Percentiles rank a stretch among this genome's conserved stretches.
Conservation (phyloP, 306 rosid genomes). For the Trifolium pratense region DNA sequence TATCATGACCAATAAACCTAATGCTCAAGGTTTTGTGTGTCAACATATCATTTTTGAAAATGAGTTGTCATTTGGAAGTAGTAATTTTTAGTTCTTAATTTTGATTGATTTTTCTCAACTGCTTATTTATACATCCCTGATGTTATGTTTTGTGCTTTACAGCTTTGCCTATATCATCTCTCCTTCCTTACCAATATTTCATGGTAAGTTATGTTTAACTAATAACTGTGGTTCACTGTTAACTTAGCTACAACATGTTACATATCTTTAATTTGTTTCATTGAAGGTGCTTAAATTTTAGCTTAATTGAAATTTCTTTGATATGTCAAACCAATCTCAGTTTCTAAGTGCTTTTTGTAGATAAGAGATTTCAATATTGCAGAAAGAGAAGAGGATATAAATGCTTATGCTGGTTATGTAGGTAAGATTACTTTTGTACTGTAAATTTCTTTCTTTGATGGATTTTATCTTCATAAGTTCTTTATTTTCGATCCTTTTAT, state of each 20-base stretch:
- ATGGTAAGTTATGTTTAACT: slow-evolving; percentile 44
- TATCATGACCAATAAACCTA: too few relatives aligned
- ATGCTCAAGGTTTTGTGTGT: too few relatives aligned
- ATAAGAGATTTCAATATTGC: slow-evolving; percentile 79
- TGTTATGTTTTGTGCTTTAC: slow-evolving; percentile 20
- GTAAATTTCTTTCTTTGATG: neutral
- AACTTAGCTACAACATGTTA: neutral
- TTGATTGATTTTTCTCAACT: neutral
- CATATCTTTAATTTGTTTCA: neutral
- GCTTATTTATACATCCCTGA: neutral
- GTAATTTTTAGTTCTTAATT: neutral
- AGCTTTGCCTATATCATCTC: slow-evolving; percentile 50
- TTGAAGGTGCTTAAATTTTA: neutral
- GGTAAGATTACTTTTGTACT: slow-evolving; percentile 48
- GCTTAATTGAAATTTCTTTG: too few relatives aligned
- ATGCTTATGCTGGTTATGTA: slow-evolving; percentile 77
- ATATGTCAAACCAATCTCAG: too few relatives aligned
- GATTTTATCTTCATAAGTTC: neutral
- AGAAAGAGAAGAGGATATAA: slow-evolving; percentile 73
- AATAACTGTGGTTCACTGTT: neutral
- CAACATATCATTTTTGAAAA: too few relatives aligned
- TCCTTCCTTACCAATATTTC: slow-evolving; percentile 48
- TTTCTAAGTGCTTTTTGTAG: slow-evolving; percentile 36
- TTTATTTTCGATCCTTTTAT: slow-evolving; percentile 26
- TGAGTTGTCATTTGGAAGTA: too few relatives aligned